Conservation (phyloP, 768 basidiomycete species). For the Agaricus bisporus region DNA sequence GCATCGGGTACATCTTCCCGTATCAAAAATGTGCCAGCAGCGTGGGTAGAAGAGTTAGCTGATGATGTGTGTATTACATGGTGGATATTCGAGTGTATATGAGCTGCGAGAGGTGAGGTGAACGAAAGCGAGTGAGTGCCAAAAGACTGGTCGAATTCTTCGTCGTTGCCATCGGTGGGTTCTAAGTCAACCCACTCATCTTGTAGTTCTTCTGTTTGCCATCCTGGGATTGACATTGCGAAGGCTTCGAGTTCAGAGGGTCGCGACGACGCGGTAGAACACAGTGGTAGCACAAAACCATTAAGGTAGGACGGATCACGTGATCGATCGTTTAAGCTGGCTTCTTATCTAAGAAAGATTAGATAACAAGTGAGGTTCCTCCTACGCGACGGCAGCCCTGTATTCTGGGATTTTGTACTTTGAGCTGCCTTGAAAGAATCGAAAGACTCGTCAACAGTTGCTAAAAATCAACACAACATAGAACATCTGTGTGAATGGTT, state of each 20-base stretch:
- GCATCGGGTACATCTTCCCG: conserved; percentile 56
- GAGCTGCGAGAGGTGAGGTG: conserved; percentile 48
- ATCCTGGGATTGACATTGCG: conserved; percentile 42
- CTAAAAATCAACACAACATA: too few species aligned
- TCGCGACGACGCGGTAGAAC: conserved; percentile 3
- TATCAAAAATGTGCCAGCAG: conserved; percentile 70
- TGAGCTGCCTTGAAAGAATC: neutral
- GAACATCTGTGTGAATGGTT: too few species aligned
- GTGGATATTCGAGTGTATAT: conserved; percentile 42
- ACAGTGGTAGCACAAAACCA: neutral
- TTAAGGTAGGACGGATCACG: neutral
- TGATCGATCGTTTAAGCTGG: neutral
- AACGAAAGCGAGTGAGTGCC: conserved; percentile 55
- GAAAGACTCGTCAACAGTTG: too few species aligned
- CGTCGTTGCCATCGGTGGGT: conserved; percentile 31
- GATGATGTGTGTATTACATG: conserved; percentile 22
- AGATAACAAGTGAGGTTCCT: too few species aligned
- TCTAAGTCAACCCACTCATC: conserved; percentile 86
- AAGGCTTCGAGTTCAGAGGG: conserved; percentile 22
- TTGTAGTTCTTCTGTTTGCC: conserved; percentile 86
- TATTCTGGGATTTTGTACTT: too few species aligned
- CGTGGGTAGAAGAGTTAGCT: conserved; percentile 22
- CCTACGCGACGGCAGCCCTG: too few species aligned
- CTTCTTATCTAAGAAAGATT: neutral
- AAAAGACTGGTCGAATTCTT: conserved; percentile 33